A percentile compares a stretch with the other conserved stretches of the same genome.
phyloP scores from a whole-genome alignment of 345 rosid genomes.

The Hirschfeldia incana region DNA sequence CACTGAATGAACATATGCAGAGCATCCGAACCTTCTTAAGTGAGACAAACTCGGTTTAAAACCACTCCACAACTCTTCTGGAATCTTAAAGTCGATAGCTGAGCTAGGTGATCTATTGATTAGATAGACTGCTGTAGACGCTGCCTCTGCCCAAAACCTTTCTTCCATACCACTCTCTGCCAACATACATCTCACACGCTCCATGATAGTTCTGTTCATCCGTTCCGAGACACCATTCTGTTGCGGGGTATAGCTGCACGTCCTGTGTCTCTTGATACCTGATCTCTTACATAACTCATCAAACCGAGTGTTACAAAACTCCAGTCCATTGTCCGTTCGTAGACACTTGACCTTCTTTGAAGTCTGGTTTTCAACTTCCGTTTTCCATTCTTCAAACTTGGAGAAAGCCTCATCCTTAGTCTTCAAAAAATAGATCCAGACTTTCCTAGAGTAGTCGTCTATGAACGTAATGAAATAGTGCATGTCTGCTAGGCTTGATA shows the following conservation, averaged over 20 bases:
- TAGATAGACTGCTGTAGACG: background rate
- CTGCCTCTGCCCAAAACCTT: background rate
- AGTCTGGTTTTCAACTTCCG: no score
- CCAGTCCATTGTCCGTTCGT: background rate
- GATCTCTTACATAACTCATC: background rate
- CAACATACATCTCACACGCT: background rate
- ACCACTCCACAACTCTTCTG: background rate
- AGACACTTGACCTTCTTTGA: background rate
- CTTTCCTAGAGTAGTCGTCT: no score
- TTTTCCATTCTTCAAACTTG: no score
- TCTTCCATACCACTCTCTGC: background rate
- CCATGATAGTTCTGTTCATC: background rate
- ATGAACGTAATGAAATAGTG: no score
- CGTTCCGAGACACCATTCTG: background rate
- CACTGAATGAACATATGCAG: background rate
- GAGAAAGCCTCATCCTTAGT: no score
- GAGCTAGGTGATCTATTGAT: background rate
- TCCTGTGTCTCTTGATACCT: no score
- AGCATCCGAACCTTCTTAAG: background rate
- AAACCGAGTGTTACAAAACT: background rate
- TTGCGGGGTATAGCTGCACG: background rate
- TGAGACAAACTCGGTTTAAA: background rate
- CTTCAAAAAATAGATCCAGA: no score
- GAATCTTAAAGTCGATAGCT: background rate
- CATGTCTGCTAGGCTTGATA: no score